Evolutionary conservation across 2,329 filamentous ascomycete genomes (phyloP).

Genomic region (Dactylella cylindrospora): DNA sequence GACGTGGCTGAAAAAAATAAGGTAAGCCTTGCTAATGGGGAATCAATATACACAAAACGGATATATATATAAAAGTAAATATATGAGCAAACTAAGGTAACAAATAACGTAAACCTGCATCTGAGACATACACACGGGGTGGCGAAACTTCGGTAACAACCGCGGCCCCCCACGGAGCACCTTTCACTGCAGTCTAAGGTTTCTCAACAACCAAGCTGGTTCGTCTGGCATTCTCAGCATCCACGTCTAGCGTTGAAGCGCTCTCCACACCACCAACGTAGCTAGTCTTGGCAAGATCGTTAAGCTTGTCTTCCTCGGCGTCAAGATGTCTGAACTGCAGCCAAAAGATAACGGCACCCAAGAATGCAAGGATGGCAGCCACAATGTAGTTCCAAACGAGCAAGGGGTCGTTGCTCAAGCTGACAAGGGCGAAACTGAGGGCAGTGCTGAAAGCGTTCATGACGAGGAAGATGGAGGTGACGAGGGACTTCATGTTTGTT

Average conservation of each 20-base stretch:
- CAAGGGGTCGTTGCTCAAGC: conserved; percentile 64
- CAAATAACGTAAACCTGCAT: not conserved
- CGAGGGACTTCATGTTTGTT: conserved; percentile 77
- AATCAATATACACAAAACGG: not conserved
- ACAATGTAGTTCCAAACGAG: conserved; percentile 68
- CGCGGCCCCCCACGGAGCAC: no score
- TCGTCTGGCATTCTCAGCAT: conserved; percentile 23
- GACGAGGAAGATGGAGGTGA: conserved; percentile 65
- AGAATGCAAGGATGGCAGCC: conserved; percentile 57
- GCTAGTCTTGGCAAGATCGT: conserved; percentile 52
- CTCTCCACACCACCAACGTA: conserved; percentile 23
- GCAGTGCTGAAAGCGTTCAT: conserved; percentile 63
- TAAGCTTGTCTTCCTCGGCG: conserved; percentile 57
- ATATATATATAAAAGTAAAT: not conserved
- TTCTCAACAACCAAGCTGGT: conserved; percentile 28
- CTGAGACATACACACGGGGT: no score
- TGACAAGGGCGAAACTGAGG: conserved; percentile 64
- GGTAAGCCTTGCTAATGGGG: not conserved
- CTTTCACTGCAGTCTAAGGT: no score
- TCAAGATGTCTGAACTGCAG: conserved; percentile 57
- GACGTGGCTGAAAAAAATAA: no score
- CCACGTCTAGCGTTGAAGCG: not conserved
- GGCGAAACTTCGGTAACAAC: no score
- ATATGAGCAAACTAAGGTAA: not conserved
- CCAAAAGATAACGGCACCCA: conserved; percentile 60